Evolutionary conservation across 2,329 filamentous ascomycete species (phyloP).

Genomic region (Ceratocystis destructans): DNA sequence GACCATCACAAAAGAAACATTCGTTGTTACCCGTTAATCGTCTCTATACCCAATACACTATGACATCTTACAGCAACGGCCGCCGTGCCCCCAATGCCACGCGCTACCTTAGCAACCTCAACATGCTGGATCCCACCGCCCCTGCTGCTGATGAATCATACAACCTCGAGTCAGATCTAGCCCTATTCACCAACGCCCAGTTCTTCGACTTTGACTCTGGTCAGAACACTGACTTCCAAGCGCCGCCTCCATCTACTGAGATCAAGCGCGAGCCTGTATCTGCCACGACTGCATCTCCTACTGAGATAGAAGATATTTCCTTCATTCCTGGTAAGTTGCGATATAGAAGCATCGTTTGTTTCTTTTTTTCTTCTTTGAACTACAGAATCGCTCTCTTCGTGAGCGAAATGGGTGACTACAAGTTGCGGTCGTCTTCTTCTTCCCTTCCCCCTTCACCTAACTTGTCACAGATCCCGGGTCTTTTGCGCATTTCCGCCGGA

Average conservation of each 20-base stretch:
- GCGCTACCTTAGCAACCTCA: slow-evolving; percentile 76
- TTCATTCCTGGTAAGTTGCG: slow-evolving; percentile 19
- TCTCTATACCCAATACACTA: slow-evolving; percentile 25
- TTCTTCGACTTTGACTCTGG: slow-evolving; percentile 67
- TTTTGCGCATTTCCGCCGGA: slow-evolving; percentile 1
- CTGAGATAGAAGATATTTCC: slow-evolving; percentile 23
- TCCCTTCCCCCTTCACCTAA: background rate
- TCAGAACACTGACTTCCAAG: slow-evolving; percentile 44
- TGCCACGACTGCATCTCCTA: slow-evolving; percentile 19
- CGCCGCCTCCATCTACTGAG: slow-evolving; percentile 31
- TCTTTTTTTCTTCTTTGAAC: background rate
- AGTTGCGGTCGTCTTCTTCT: background rate
- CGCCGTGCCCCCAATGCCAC: slow-evolving; percentile 77
- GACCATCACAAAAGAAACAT: background rate
- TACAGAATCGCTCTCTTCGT: background rate
- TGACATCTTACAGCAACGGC: slow-evolving; percentile 54
- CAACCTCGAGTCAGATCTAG: slow-evolving; percentile 56
- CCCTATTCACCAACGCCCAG: slow-evolving; percentile 68
- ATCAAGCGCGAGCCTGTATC: slow-evolving; percentile 27
- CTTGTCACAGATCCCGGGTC: background rate
- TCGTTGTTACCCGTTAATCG: too few relatives aligned
- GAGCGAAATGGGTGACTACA: background rate
- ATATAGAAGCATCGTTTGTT: background rate
- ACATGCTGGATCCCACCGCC: slow-evolving; percentile 51
- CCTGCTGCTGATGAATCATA: slow-evolving; percentile 42